A percentile compares a stretch with the other conserved stretches of the same genome.
Conservation (phyloP, 2,329 filamentous ascomycete species). For the Aureobasidium zeae region DNA sequence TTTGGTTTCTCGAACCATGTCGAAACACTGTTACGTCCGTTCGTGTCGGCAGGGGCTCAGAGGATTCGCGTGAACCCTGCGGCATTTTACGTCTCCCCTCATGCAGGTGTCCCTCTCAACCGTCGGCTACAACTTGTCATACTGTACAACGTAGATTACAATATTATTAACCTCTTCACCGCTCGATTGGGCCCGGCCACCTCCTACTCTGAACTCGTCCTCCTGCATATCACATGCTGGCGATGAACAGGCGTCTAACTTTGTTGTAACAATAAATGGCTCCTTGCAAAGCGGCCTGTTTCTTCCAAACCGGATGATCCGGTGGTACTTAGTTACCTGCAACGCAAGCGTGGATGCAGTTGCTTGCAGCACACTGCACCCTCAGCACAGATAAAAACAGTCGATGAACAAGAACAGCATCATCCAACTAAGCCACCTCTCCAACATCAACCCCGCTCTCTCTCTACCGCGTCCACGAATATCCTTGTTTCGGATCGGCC, state of each 20-base stretch:
- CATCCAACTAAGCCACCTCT: too few species aligned
- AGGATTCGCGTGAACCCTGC: constrained; percentile 4
- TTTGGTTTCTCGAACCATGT: too few species aligned
- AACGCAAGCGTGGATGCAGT: constrained; percentile 3
- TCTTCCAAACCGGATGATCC: background rate
- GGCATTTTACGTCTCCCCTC: constrained; percentile 9
- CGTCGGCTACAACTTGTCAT: too few species aligned
- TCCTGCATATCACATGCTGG: background rate
- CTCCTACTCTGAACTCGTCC: background rate
- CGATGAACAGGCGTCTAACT: too few species aligned
- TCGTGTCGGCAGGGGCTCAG: background rate
- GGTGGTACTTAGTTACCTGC: background rate
- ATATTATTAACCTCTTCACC: background rate
- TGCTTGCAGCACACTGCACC: constrained; percentile 8
- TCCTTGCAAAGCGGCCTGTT: too few species aligned
- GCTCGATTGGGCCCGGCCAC: too few species aligned
- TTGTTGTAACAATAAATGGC: background rate
- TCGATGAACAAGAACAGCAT: background rate
- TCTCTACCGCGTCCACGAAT: too few species aligned
- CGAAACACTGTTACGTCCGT: background rate
- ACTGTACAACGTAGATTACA: too few species aligned
- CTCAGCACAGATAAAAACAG: constrained; percentile 6
- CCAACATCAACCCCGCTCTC: constrained; percentile 4
- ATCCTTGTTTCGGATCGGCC: constrained; percentile 2
- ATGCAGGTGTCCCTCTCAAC: constrained; percentile 10